Conservation (phyloP, 169 alveolate species). For the Plasmodium coatneyi region DNA sequence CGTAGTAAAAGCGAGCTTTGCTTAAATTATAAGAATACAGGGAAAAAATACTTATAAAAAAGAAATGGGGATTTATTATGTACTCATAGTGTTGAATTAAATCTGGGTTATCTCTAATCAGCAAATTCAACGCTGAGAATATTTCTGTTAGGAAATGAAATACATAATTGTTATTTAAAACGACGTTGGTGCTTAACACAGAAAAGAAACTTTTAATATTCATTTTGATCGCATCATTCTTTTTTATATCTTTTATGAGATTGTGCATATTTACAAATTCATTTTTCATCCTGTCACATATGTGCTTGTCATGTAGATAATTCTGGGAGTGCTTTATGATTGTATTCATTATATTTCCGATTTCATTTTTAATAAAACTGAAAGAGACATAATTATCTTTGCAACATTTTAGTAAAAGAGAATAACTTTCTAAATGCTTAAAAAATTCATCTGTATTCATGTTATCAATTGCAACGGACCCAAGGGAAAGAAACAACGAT, state of each 20-base stretch:
- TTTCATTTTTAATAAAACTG: conserved; percentile 69
- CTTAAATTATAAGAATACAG: conserved; percentile 63
- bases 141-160: conserved; percentile 70
- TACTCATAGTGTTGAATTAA: conserved; percentile 38
- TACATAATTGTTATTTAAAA: conserved; percentile 61
- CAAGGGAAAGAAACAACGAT: conserved; percentile 33
- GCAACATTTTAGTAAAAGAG: conserved; percentile 45
- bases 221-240: conserved; percentile 45
- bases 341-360: conserved; percentile 26
- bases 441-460: conserved; percentile 46
- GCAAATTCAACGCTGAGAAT: conserved; percentile 47
- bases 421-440: conserved; percentile 35
- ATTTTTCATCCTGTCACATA: conserved; percentile 47
- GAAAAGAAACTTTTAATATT: conserved; percentile 30
- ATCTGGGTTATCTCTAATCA: conserved; percentile 26
- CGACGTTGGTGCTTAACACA: conserved; percentile 19
- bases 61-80: conserved; percentile 48
- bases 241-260: conserved; percentile 60
- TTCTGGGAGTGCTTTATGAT: conserved; percentile 52
- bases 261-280: conserved; percentile 44
- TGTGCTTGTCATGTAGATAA: conserved; percentile 31
- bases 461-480: conserved; percentile 25
- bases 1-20: conserved; percentile 63
- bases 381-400: conserved; percentile 71
- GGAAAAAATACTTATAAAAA: conserved; percentile 65